Percentiles rank a stretch among this genome's conserved stretches.
Conservation (phyloP, 768 basidiomycete genomes). For the Leucogyrophana mollusca region DNA sequence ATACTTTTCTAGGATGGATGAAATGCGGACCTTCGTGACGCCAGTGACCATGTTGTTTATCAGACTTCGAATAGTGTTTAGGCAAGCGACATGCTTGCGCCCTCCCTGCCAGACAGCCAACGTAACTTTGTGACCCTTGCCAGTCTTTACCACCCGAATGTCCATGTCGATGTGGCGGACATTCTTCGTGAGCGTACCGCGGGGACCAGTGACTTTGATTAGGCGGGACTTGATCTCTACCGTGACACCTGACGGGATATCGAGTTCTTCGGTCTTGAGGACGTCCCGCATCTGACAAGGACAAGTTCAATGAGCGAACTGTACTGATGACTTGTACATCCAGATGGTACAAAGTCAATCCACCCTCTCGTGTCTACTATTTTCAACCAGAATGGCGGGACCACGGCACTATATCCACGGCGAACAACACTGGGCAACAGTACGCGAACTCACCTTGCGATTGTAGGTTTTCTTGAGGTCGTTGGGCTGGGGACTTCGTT, state of each 20-base stretch:
- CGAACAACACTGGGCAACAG: no score
- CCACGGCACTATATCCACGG: no score
- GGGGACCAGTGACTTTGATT: conserved; percentile 89
- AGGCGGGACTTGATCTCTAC: conserved; percentile 88
- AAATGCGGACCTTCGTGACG: conserved; percentile 77
- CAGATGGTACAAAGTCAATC: conserved; percentile 35
- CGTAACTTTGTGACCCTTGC: conserved; percentile 76
- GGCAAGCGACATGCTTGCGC: conserved; percentile 97
- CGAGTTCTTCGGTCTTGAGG: conserved; percentile 90
- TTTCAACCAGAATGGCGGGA: conserved; percentile 3
- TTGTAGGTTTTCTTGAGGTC: conserved; percentile 23
- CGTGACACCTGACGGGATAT: conserved; percentile 81
- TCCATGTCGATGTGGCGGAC: conserved; percentile 95
- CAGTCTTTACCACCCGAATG: conserved; percentile 72
- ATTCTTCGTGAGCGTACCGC: conserved; percentile 90
- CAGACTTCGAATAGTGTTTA: conserved; percentile 92
- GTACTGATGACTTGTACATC: conserved; percentile 24
- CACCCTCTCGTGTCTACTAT: conserved; percentile 18
- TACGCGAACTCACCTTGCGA: conserved; percentile 25
- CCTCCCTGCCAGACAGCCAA: conserved; percentile 98
- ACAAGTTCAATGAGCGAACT: conserved; percentile 21
- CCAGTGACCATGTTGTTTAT: conserved; percentile 98
- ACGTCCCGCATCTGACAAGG: conserved; percentile 82
- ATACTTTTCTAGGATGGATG: not conserved
- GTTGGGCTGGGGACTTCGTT: conserved; percentile 12